phyloP scores from a whole-genome alignment of 108 stramenopile species.

The Parmales sp. region DNA sequence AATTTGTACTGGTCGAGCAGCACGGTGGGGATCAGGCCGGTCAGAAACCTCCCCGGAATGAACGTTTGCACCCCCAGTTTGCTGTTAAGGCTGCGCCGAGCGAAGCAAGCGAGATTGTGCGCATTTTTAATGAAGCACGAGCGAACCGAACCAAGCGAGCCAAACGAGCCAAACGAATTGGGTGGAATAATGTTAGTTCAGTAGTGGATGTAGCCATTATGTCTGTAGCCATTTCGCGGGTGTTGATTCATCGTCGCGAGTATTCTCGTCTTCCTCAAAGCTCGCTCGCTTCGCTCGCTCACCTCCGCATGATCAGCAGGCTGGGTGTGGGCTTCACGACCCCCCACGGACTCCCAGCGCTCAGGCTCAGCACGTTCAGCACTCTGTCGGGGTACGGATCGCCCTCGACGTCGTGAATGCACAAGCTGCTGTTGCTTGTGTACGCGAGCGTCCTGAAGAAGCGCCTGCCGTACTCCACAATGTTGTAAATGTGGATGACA shows the following conservation, averaged over 20 bases:
- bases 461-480: slow-evolving; percentile 88
- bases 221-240: too few species aligned
- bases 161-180: too few species aligned
- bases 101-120: too few species aligned
- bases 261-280: too few species aligned
- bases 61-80: slow-evolving; percentile 72
- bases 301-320: slow-evolving; percentile 70
- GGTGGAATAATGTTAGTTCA: too few species aligned
- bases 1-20: slow-evolving; percentile 87
- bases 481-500: slow-evolving; percentile 83
- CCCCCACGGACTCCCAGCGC: slow-evolving; percentile 77
- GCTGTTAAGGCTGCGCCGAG: too few species aligned
- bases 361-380: slow-evolving; percentile 67
- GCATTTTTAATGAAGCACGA: too few species aligned
- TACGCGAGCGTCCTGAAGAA: slow-evolving; percentile 85
- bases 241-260: too few species aligned
- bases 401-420: slow-evolving; percentile 76
- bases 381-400: slow-evolving; percentile 81
- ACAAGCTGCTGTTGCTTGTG: slow-evolving; percentile 76
- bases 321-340: slow-evolving; percentile 63
- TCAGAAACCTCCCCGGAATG: slow-evolving; percentile 74
- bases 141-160: too few species aligned
- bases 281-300: too few species aligned
- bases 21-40: slow-evolving; percentile 79
- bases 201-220: too few species aligned